A percentile compares a stretch with the other conserved stretches of the same genome.
These are phyloP conservation scores for Phytophthora niederhauseri DNA, from an alignment of 352 stramenopile genomes.

Conservation along the genomic window DNA sequence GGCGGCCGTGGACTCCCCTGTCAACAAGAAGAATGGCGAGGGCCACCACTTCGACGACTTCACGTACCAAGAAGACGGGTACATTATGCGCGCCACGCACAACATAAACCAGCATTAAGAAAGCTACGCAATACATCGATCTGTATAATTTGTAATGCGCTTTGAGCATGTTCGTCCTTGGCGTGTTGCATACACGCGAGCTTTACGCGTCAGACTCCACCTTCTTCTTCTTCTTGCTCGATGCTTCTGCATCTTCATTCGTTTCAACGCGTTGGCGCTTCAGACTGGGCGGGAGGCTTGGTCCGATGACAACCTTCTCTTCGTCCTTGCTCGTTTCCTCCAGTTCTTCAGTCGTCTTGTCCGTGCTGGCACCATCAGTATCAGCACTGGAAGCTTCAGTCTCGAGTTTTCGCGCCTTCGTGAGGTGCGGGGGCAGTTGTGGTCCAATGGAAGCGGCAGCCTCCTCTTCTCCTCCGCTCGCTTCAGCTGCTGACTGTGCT, in stretches of 20 bases:
- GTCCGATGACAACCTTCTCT: slow-evolving; percentile 28
- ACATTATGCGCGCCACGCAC: slow-evolving; percentile 48
- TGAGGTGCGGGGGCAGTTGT: slow-evolving; percentile 56
- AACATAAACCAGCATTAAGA: slow-evolving; percentile 30
- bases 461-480: slow-evolving; percentile 4
- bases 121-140: slow-evolving; percentile 32
- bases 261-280: slow-evolving; percentile 23
- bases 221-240: slow-evolving; percentile 33
- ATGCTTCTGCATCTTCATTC: slow-evolving; percentile 9
- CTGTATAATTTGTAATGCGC: slow-evolving; percentile 33
- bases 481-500: not conserved
- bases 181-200: not conserved
- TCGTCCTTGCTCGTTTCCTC: not conserved
- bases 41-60: slow-evolving; percentile 91
- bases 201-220: slow-evolving; percentile 6
- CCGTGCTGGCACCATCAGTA: not conserved
- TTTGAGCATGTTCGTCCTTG: not conserved
- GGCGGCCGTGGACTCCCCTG: slow-evolving; percentile 85
- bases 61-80: slow-evolving; percentile 87
- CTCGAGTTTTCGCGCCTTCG: slow-evolving; percentile 8
- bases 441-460: slow-evolving; percentile 55
- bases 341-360: not conserved
- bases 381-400: not conserved
- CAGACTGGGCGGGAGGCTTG: slow-evolving; percentile 36
- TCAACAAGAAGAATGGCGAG: slow-evolving; percentile 87